A percentile compares a stretch with the other conserved stretches of the same genome.
Evolutionary conservation across 2,329 filamentous ascomycete species (phyloP).

Genomic region (Pseudopyrenochaeta lycopersici): DNA sequence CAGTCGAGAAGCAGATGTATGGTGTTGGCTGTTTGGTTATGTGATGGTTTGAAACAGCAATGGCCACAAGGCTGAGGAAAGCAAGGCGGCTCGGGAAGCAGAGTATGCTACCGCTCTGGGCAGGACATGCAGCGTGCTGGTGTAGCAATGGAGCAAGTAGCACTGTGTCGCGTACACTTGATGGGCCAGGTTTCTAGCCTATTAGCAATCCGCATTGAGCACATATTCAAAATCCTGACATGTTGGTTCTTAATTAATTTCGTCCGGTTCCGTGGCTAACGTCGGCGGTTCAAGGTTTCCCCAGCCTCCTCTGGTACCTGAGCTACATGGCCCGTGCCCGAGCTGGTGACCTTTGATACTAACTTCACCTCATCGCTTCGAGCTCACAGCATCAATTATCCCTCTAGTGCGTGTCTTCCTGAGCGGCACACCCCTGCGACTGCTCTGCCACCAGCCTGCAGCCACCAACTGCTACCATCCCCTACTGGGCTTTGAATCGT

Average conservation of each 20-base stretch:
- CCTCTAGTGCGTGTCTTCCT: conserved; percentile 10
- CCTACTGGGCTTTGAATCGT: conserved; percentile 1
- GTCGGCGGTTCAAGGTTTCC: conserved; percentile 17
- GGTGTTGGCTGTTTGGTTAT: conserved; percentile 88
- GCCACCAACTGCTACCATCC: background rate
- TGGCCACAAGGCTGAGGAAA: conserved; percentile 4
- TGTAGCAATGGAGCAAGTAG: conserved; percentile 22
- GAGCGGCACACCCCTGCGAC: conserved; percentile 9
- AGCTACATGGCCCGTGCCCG: conserved; percentile 20
- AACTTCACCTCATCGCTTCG: conserved; percentile 25
- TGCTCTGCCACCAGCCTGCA: conserved; percentile 1
- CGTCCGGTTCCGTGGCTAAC: background rate
- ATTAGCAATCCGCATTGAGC: background rate
- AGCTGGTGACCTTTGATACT: conserved; percentile 13
- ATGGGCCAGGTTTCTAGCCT: background rate
- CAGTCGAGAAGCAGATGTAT: conserved; percentile 97
- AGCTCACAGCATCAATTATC: conserved; percentile 7
- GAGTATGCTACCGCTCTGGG: conserved; percentile 24
- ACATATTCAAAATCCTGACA: background rate
- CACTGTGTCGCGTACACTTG: background rate
- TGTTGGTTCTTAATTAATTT: background rate
- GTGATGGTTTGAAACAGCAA: conserved; percentile 57
- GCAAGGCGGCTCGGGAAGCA: background rate
- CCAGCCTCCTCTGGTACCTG: conserved; percentile 37
- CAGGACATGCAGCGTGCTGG: conserved; percentile 12